Base-by-base conservation (phyloP, 331 rosid genomes). In the Dryas integrifolia region DNA sequence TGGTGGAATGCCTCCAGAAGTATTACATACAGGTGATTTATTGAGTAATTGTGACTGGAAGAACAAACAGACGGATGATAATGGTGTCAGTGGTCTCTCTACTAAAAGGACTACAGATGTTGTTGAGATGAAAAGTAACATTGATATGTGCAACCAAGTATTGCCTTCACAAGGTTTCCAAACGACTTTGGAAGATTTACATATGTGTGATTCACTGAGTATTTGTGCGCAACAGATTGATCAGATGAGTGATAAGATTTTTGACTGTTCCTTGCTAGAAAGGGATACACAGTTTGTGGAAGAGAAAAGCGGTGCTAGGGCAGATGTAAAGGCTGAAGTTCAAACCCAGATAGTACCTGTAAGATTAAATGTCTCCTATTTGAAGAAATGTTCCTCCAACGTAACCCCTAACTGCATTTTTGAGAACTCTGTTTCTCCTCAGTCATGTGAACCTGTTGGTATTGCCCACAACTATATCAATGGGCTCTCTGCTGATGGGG, bases 371-470 rank as follows among this genome's bases (percentile, higher is more conserved):
- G 41, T 73, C 15, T 72, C 74, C 72, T 74, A 73, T 46, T 73
- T 73, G 67, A 77, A 88, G 75, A 86, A 88, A 16, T 57, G 68
- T 78, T 45, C 76, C 63, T 26, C 77, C 14, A 76, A 70, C 52
- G 64, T 74, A 56, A 24, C 76, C 51, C 46, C 77, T 60, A 71
- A 67, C 78, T 70, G 78, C 72, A 57, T 70, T 69, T 47, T 53
- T 76, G 78, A 80, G 52, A 77, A 74, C 52, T 70, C 83, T 10
- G 68, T 73, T 69, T 77, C 76, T 74, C 87, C 65, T 9, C 85
- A 72, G 60, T 82, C 77, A 45, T 83, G 82, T 68, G 88, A 84
- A 56, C 74, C 86, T 66, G 80, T 81, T 15, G 67, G 72, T 73
- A 67, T 70, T 72, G 76, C 44, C 43, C n/a, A 35, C 35, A 72